phyloP scores from a whole-genome alignment of 495 filamentous ascomycete genomes.

The Annulohypoxylon moriforme region DNA sequence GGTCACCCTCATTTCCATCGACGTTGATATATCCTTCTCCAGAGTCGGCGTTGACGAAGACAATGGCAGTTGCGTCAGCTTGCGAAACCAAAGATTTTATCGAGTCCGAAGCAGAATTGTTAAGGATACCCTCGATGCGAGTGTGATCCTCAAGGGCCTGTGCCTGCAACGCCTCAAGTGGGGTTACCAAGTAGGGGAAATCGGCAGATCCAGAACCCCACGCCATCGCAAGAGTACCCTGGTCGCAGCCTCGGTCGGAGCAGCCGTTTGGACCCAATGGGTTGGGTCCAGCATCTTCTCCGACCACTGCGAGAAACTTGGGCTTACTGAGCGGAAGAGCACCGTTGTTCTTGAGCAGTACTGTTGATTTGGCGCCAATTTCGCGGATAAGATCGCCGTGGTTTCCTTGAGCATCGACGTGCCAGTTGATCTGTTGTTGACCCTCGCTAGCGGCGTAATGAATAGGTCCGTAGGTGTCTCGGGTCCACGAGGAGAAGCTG shows the following conservation, averaged over 20 bases:
- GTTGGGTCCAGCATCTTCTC: constrained; percentile 85
- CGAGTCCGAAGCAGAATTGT: constrained; percentile 72
- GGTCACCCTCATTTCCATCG: constrained; percentile 88
- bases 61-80: constrained; percentile 75
- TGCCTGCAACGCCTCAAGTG: constrained; percentile 84
- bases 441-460: constrained; percentile 70
- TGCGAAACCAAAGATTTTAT: constrained; percentile 72
- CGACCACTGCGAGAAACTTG: constrained; percentile 81
- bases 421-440: constrained; percentile 79
- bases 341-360: constrained; percentile 88
- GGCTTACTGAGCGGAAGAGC: constrained; percentile 82
- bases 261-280: constrained; percentile 87
- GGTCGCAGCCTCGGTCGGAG: constrained; percentile 81
- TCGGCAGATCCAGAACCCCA: constrained; percentile 93
- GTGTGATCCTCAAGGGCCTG: constrained; percentile 71
- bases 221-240: constrained; percentile 90
- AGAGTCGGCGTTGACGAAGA: constrained; percentile 88
- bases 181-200: constrained; percentile 92
- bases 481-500: constrained; percentile 91
- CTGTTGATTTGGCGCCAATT: constrained; percentile 79
- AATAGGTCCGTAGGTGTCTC: constrained; percentile 75
- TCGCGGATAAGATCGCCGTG: constrained; percentile 79
- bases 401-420: constrained; percentile 83
- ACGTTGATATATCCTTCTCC: constrained; percentile 89
- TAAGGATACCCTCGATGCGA: constrained; percentile 76